Conservation (phyloP, 176 grass and related monocot species). For the Raddia distichophylla region DNA sequence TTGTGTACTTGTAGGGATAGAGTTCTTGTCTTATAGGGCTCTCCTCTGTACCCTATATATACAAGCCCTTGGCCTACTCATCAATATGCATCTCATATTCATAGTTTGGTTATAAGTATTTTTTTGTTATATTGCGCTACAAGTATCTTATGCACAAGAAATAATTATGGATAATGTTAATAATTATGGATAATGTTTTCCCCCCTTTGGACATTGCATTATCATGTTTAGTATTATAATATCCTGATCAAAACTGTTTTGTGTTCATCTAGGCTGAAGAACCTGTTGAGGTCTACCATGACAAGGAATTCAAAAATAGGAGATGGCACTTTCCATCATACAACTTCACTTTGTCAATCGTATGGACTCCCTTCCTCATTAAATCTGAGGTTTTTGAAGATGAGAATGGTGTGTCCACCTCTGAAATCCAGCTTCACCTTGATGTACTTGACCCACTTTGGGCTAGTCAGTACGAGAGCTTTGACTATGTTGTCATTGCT, state of each 20-base stretch:
- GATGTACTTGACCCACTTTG: constrained; percentile 68
- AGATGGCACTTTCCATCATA: constrained; percentile 74
- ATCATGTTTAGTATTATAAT: not conserved
- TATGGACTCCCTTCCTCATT: constrained; percentile 82
- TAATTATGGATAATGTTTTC: too few species aligned
- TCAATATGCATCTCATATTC: too few species aligned
- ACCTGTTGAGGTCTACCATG: constrained; percentile 74
- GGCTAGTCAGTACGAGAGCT: constrained; percentile 58
- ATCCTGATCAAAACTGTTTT: constrained; percentile 32
- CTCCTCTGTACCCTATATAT: too few species aligned
- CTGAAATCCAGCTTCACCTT: constrained; percentile 79
- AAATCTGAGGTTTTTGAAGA: constrained; percentile 81
- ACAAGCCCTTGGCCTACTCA: too few species aligned
- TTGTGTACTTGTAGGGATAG: too few species aligned
- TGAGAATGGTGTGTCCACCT: constrained; percentile 64
- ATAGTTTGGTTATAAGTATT: too few species aligned
- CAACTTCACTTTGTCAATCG: constrained; percentile 69
- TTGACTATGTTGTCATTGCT: constrained; percentile 78
- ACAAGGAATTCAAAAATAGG: constrained; percentile 66
- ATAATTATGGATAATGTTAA: not conserved
- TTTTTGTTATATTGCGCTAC: constrained; percentile 19
- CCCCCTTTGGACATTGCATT: not conserved
- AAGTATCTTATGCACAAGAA: not conserved
- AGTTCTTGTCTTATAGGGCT: too few species aligned
- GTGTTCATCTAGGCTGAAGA: constrained; percentile 65